phyloP scores from a whole-genome alignment of 768 basidiomycete genomes.

The Calvatia gigantea region DNA sequence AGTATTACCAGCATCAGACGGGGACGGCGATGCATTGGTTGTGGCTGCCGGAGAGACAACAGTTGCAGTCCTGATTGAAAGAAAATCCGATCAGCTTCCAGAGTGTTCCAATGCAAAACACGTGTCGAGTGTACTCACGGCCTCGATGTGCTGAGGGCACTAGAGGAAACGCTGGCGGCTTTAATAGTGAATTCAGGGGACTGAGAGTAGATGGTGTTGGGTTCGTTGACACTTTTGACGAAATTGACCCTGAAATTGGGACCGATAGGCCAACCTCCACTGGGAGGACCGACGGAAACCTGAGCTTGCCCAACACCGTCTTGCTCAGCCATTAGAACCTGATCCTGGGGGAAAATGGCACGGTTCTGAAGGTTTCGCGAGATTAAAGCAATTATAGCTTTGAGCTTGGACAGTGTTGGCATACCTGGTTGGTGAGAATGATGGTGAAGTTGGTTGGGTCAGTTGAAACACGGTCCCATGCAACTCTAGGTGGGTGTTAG shows the following conservation, averaged over 20 bases:
- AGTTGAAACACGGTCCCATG: slow-evolving; percentile 64
- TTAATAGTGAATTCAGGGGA: slow-evolving; percentile 55
- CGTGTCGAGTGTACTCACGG: slow-evolving; percentile 20
- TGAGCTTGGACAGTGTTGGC: slow-evolving; percentile 14
- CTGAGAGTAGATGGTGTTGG: slow-evolving; percentile 64
- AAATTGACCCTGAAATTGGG: slow-evolving; percentile 70
- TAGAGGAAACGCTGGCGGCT: slow-evolving; percentile 19
- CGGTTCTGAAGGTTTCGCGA: slow-evolving; percentile 27
- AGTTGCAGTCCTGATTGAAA: slow-evolving; percentile 11
- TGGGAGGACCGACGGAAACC: slow-evolving; percentile 48
- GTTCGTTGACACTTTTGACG: slow-evolving; percentile 42
- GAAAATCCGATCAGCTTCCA: not conserved
- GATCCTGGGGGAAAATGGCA: slow-evolving; percentile 27
- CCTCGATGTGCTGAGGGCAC: slow-evolving; percentile 10
- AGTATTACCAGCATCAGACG: slow-evolving; percentile 16
- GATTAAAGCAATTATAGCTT: slow-evolving; percentile 1
- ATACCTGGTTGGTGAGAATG: slow-evolving; percentile 62
- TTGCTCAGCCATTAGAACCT: slow-evolving; percentile 55
- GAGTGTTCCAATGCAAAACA: not conserved
- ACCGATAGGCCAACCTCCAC: slow-evolving; percentile 64
- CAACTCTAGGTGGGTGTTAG: slow-evolving; percentile 29
- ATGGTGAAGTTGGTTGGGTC: slow-evolving; percentile 69
- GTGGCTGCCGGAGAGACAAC: slow-evolving; percentile 12
- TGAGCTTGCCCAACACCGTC: slow-evolving; percentile 37
- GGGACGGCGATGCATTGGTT: slow-evolving; percentile 14